Base-by-base conservation (phyloP, 805 yeast species). In the Priceomyces medius region DNA sequence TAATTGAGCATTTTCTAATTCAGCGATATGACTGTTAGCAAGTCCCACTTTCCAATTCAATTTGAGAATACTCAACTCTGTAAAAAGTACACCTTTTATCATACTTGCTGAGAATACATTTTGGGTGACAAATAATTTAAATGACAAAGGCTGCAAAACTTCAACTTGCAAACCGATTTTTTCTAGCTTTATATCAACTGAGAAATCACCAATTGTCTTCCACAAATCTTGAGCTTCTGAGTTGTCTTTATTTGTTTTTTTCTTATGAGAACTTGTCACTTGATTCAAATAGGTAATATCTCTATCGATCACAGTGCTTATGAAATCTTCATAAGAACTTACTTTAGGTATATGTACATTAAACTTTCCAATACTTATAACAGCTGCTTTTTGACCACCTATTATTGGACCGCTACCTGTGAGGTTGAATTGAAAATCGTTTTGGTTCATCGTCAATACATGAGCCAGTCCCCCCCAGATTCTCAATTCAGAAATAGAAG, bases 1-100 rank as follows among this genome's bases (percentile, higher is more conserved):
- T 35, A 60, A 40, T 10, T 60, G 58, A 2, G 68, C 60, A 35
- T 55, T 56, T 38, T 63, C 63, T 1, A 59, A 23, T 20, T 64
- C 56, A 6, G 59, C 9, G 0, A 66, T 21, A 1, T 51, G 43
- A 2, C 40, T 35, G 2, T 47, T 47, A n/a, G 35, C 35, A 6
- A 61, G n/a, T 2, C 36, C 41, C 4, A 51, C 27, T 4, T 51
- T 56, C 9, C 55, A 34, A 6, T 56, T 51, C 3, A 56, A 28
- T 20, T 54, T 59, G 19, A 57, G 56, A 7, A 58, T 35, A 21
- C 45, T 31, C 4, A 53, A 48, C 7, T 52, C 53, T 5, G 55
- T 23, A n/a, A 44, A 43, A 1, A 48, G 16, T 0, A 44, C 39
- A 1, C 49, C 53, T 3, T 45, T 48, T 3, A 45, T 13, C 18